These are phyloP conservation scores for Starmera stellimalicola DNA, from an alignment of 1,139 yeast genomes.

Conservation along the genomic window DNA sequence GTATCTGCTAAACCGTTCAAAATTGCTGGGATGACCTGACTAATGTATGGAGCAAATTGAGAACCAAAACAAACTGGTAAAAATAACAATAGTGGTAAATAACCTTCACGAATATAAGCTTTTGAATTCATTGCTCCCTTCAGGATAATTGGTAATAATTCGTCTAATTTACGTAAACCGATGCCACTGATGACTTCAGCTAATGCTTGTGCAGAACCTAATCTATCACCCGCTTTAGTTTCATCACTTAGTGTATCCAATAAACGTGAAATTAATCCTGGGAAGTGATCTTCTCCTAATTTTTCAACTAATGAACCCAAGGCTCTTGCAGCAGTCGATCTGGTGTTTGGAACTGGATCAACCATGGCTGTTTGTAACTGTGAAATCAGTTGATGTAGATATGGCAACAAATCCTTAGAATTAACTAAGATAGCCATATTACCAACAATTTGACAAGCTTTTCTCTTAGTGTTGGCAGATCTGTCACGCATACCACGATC, in stretches of 20 bases:
- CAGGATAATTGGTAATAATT: slow-evolving; percentile 71
- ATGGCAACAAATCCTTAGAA: slow-evolving; percentile 75
- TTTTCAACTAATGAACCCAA: slow-evolving; percentile 93
- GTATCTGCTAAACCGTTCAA: slow-evolving; percentile 85
- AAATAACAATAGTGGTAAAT: slow-evolving; percentile 80
- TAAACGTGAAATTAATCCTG: slow-evolving; percentile 78
- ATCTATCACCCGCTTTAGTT: slow-evolving; percentile 78
- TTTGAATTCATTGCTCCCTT: slow-evolving; percentile 61
- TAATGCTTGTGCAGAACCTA: slow-evolving; percentile 96
- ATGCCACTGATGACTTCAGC: slow-evolving; percentile 91
- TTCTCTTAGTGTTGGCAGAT: slow-evolving; percentile 83
- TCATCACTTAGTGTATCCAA: slow-evolving; percentile 73
- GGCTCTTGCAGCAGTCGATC: slow-evolving; percentile 97
- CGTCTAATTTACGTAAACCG: slow-evolving; percentile 82
- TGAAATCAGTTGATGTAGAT: slow-evolving; percentile 62
- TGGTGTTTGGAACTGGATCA: slow-evolving; percentile 94
- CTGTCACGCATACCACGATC: slow-evolving; percentile 94
- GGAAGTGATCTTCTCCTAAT: slow-evolving; percentile 93
- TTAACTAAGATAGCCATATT: slow-evolving; percentile 96
- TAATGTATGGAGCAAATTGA: slow-evolving; percentile 83
- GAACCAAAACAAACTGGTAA: slow-evolving; percentile 93
- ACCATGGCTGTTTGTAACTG: slow-evolving; percentile 94
- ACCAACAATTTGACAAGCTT: slow-evolving; percentile 97
- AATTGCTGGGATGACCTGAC: slow-evolving; percentile 81
- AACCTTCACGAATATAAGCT: slow-evolving; percentile 79